phyloP scores from a whole-genome alignment of 1,284 basidiomycete genomes.

The Apiotrichum mycotoxinovorans region DNA sequence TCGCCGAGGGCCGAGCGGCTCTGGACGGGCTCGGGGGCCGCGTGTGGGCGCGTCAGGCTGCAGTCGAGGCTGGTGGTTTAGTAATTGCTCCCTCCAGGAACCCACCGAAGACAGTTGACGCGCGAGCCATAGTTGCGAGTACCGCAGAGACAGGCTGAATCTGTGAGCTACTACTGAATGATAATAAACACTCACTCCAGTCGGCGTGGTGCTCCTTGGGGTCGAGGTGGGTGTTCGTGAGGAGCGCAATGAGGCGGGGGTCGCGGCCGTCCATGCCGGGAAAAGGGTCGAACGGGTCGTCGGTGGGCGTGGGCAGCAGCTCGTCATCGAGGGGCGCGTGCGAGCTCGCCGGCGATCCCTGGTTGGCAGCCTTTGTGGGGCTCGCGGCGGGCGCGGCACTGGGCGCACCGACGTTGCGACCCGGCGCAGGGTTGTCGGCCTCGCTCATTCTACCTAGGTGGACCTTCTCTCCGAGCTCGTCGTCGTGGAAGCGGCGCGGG shows the following conservation, averaged over 20 bases:
- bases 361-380: too few relatives aligned
- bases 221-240: not conserved
- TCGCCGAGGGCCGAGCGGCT: conserved; percentile 12
- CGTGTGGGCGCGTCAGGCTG: not conserved
- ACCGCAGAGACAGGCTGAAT: conserved; percentile 9
- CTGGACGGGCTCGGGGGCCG: too few relatives aligned
- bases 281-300: not conserved
- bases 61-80: conserved; percentile 1
- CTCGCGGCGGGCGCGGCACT: not conserved
- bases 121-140: conserved; percentile 4
- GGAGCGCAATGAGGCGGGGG: not conserved
- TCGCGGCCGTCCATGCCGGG: not conserved
- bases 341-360: not conserved
- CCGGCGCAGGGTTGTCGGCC: conserved; percentile 3
- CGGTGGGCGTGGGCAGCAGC: not conserved
- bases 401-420: not conserved
- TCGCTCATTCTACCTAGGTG: not conserved
- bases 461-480: not conserved
- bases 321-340: not conserved
- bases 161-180: not conserved
- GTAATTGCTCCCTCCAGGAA: not conserved
- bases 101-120: conserved; percentile 7
- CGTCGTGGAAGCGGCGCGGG: conserved; percentile 2
- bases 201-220: not conserved
- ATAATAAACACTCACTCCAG: conserved; percentile 2